Percentiles rank a stretch among this genome's conserved stretches.
Conservation (phyloP, 2,329 filamentous ascomycete species). For the Volutella citrinella region DNA sequence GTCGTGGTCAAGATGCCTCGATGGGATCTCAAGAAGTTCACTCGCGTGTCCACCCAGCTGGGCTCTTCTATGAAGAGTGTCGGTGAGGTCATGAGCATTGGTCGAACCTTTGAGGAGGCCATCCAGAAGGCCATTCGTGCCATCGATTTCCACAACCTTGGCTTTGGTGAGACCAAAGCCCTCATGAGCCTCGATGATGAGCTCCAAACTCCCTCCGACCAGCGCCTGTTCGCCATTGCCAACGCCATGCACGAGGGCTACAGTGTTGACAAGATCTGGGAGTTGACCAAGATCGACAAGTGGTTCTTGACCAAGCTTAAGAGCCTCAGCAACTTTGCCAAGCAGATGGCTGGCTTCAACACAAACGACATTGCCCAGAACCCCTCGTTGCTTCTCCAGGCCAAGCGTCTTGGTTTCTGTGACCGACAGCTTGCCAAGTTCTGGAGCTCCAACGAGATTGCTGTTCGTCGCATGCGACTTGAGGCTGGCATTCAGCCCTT, state of each 20-base stretch:
- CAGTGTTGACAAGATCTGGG: slow-evolving; percentile 94
- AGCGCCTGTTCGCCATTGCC: slow-evolving; percentile 94
- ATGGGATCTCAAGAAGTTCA: slow-evolving; percentile 99
- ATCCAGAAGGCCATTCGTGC: slow-evolving; percentile 97
- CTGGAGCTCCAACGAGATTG: slow-evolving; percentile 91
- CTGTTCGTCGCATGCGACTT: slow-evolving; percentile 78
- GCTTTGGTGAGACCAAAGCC: slow-evolving; percentile 87
- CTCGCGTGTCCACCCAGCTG: slow-evolving; percentile 89
- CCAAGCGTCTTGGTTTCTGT: slow-evolving; percentile 92
- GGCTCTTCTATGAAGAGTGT: slow-evolving; percentile 99
- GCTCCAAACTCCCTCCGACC: slow-evolving; percentile 94
- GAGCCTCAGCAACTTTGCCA: slow-evolving; percentile 84
- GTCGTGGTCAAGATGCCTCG: slow-evolving; percentile 98
- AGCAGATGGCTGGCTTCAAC: slow-evolving; percentile 67
- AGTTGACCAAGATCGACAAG: slow-evolving; percentile 97
- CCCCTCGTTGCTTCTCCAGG: slow-evolving; percentile 68
- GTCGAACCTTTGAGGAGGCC: slow-evolving; percentile 93
- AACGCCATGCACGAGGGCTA: slow-evolving; percentile 97
- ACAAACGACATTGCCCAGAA: slow-evolving; percentile 63
- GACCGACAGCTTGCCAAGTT: slow-evolving; percentile 93
- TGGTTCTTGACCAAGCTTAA: slow-evolving; percentile 96
- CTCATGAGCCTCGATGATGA: slow-evolving; percentile 96
- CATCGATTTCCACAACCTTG: slow-evolving; percentile 92
- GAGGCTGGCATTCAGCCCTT: slow-evolving; percentile 83
- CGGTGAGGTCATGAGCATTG: slow-evolving; percentile 98